These are phyloP conservation scores for Forsythia suspensa DNA, from an alignment of 257 asterid genomes.

Conservation along the genomic window DNA sequence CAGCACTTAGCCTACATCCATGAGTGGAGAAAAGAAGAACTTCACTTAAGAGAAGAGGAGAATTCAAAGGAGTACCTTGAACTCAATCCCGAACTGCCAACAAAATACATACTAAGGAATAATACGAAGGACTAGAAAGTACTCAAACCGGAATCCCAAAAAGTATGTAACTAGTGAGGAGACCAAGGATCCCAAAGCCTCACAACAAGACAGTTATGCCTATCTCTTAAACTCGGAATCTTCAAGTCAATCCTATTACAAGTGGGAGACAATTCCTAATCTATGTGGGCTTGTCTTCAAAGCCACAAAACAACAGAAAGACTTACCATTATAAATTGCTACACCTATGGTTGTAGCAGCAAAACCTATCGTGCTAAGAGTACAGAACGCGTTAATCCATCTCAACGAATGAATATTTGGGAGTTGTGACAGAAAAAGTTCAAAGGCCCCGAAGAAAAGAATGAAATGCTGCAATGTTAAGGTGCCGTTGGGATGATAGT, in stretches of 20 bases:
- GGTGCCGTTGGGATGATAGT: slow-evolving; percentile 46
- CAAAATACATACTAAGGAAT: no score
- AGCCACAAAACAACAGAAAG: background rate
- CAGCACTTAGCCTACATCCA: no score
- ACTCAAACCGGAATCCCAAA: no score
- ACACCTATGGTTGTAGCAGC: slow-evolving; percentile 56
- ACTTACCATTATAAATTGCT: slow-evolving; percentile 46
- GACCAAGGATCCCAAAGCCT: background rate
- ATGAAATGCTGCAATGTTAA: slow-evolving; percentile 61
- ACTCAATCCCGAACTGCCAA: no score
- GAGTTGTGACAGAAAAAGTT: slow-evolving; percentile 55
- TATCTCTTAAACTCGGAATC: no score
- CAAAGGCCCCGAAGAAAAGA: slow-evolving; percentile 50
- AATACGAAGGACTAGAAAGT: no score
- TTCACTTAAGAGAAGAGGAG: no score
- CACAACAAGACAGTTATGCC: background rate
- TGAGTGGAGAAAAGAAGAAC: no score
- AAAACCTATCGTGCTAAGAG: slow-evolving; percentile 56
- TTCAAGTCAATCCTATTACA: background rate
- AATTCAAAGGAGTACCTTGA: no score
- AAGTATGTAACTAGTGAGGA: no score
- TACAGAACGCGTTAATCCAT: slow-evolving; percentile 60
- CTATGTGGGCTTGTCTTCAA: no score
- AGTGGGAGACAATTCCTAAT: background rate
- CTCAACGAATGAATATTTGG: slow-evolving; percentile 64